Evolutionary conservation across 495 filamentous ascomycete species (phyloP).

Genomic region (Trypethelium eluteriae): DNA sequence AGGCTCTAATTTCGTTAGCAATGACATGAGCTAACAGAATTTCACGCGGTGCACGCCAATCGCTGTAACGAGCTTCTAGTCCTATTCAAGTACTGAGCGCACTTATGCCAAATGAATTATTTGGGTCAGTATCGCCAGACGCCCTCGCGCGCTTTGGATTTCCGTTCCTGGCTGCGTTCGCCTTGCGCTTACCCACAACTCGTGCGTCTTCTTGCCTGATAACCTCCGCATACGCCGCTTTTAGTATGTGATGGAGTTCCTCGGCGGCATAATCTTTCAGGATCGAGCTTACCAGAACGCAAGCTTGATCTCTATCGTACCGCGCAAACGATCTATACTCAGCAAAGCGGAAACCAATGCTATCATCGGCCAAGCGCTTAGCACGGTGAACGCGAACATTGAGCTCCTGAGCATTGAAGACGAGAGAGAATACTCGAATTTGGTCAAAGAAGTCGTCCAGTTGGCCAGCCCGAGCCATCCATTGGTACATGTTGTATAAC

Average conservation of each 20-base stretch:
- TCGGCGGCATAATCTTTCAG: background rate
- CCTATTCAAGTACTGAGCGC: no score
- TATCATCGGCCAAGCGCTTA: background rate
- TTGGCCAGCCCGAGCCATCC: background rate
- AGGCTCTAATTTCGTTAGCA: no score
- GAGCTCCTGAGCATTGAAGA: background rate
- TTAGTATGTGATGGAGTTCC: background rate
- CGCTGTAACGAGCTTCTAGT: no score
- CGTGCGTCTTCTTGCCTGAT: background rate
- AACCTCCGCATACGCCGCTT: background rate
- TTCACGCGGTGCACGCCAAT: no score
- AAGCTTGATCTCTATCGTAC: background rate
- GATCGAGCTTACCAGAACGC: background rate
- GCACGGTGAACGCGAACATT: background rate
- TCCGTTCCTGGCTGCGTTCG: background rate
- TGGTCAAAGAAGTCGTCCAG: background rate
- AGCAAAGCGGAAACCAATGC: background rate
- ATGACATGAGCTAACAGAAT: no score
- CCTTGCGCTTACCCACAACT: background rate
- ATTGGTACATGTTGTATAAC: background rate
- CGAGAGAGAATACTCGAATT: slow-evolving; percentile 1
- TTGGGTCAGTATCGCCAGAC: background rate
- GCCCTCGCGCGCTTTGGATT: background rate
- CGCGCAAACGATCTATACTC: background rate
- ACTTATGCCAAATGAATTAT: no score